phyloP scores from a whole-genome alignment of 768 basidiomycete species.

The Naganishia antarctica region DNA sequence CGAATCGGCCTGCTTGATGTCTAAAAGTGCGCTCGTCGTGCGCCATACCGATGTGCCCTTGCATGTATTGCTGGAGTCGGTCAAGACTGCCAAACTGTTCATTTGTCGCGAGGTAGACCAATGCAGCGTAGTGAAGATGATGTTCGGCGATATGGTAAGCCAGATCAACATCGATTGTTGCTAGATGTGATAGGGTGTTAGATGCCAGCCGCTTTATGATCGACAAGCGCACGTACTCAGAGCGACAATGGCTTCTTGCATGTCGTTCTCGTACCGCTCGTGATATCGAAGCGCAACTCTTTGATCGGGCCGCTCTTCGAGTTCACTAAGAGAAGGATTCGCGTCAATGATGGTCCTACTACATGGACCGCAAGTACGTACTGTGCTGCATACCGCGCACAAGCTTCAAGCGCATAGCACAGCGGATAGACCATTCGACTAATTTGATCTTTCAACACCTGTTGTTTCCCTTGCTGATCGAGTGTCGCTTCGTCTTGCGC shows the following conservation, averaged over 20 bases:
- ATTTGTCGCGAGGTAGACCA: constrained; percentile 16
- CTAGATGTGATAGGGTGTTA: not conserved
- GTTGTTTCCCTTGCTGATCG: constrained; percentile 16
- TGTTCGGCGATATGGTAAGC: constrained; percentile 25
- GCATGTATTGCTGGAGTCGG: constrained; percentile 17
- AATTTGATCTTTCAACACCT: constrained; percentile 18
- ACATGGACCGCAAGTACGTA: not conserved
- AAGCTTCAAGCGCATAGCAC: constrained; percentile 23
- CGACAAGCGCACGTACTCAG: constrained; percentile 1
- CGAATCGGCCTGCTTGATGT: constrained; percentile 15
- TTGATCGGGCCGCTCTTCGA: constrained; percentile 5
- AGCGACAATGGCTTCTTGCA: constrained; percentile 18
- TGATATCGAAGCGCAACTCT: constrained; percentile 10
- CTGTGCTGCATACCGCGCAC: constrained; percentile 19
- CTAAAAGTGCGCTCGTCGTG: not conserved
- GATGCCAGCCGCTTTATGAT: not conserved
- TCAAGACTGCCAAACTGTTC: not conserved
- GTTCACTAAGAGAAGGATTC: not conserved
- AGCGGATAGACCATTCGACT: constrained; percentile 20
- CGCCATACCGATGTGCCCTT: constrained; percentile 1
- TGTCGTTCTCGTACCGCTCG: constrained; percentile 20
- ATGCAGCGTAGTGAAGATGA: constrained; percentile 16
- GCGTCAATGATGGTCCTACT: not conserved
- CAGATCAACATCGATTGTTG: constrained; percentile 14
- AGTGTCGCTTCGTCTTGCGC: not conserved